Percentiles rank a stretch among this genome's conserved stretches.
Evolutionary conservation across 23 red algal species (phyloP).

Genomic region (Gracilaria vermiculophylla): DNA sequence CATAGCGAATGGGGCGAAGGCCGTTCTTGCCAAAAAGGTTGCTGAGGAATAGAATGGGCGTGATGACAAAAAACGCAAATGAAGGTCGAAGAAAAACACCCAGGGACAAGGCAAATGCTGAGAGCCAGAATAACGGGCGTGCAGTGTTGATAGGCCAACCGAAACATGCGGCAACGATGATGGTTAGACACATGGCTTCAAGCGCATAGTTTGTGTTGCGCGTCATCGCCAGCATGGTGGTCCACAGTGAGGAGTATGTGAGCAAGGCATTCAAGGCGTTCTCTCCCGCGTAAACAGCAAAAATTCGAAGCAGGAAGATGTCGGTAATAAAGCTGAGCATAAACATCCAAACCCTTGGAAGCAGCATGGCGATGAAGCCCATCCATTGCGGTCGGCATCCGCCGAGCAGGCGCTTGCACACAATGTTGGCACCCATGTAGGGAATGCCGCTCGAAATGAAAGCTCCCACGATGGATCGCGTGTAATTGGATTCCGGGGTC

Average conservation of each 20-base stretch:
- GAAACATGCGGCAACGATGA: slow-evolving; percentile 58
- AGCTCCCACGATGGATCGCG: slow-evolving; percentile 65
- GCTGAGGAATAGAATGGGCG: slow-evolving; percentile 46
- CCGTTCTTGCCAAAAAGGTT: slow-evolving; percentile 43
- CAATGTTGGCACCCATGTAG: slow-evolving; percentile 54
- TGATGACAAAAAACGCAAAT: slow-evolving; percentile 44
- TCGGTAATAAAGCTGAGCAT: slow-evolving; percentile 56
- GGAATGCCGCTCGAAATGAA: slow-evolving; percentile 65
- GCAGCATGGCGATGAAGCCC: slow-evolving; percentile 30
- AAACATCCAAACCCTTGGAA: slow-evolving; percentile 72
- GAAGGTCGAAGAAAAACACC: slow-evolving; percentile 68
- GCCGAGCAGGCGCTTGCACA: slow-evolving; percentile 10
- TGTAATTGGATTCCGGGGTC: slow-evolving; percentile 29
- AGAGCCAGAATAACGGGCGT: slow-evolving; percentile 60
- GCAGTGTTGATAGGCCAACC: slow-evolving; percentile 43
- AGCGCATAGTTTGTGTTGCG: slow-evolving; percentile 78
- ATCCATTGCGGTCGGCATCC: slow-evolving; percentile 33
- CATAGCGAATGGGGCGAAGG: slow-evolving; percentile 49
- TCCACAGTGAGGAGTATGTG: slow-evolving; percentile 58
- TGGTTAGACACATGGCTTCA: slow-evolving; percentile 56
- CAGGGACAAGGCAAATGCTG: slow-evolving; percentile 44
- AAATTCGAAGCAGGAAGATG: slow-evolving; percentile 35
- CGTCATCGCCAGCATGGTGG: slow-evolving; percentile 57
- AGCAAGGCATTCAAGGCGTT: slow-evolving; percentile 50
- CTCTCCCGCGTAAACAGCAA: slow-evolving; percentile 56